A percentile compares a stretch with the other conserved stretches of the same genome.
phyloP scores from a whole-genome alignment of 495 filamentous ascomycete species.

The Xylaria scruposa region DNA sequence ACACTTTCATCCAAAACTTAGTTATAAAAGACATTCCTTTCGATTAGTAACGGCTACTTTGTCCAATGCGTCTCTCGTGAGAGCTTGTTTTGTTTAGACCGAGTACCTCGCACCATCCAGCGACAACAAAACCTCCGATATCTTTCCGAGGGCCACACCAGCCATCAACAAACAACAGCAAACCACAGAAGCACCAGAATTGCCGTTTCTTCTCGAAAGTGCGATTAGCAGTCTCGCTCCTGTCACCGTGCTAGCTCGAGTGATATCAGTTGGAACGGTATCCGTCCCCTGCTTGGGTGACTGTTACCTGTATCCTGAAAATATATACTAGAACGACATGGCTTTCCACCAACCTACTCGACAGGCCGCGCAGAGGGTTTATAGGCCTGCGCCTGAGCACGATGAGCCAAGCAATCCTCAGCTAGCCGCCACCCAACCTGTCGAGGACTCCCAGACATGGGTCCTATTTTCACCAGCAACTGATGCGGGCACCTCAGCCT shows the following conservation, averaged over 20 bases:
- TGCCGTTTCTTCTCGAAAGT: not conserved
- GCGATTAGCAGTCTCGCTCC: not conserved
- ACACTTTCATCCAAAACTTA: not conserved
- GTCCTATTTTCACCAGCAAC: constrained; percentile 87
- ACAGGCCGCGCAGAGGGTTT: constrained; percentile 64
- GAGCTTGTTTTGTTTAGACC: not conserved
- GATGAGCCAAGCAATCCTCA: constrained; percentile 52
- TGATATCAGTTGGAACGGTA: constrained; percentile 28
- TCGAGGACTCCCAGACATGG: constrained; percentile 89
- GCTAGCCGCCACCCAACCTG: constrained; percentile 43
- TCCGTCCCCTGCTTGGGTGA: constrained; percentile 32
- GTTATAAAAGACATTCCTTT: not conserved
- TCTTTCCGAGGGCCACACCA: not conserved
- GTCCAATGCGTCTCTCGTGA: constrained; percentile 1
- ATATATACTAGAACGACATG: constrained; percentile 56
- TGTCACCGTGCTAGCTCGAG: not conserved
- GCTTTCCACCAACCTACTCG: constrained; percentile 82
- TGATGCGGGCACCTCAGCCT: constrained; percentile 65
- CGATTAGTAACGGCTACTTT: not conserved
- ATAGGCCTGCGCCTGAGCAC: constrained; percentile 59
- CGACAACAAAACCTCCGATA: constrained; percentile 5
- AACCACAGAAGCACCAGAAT: not conserved
- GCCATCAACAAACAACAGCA: not conserved
- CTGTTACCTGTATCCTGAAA: constrained; percentile 19
- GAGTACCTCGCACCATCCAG: not conserved